A percentile compares a stretch with the other conserved stretches of the same genome.
Conservation (phyloP, 208 protist genomes). For the Acanthamoeba divionensis region DNA sequence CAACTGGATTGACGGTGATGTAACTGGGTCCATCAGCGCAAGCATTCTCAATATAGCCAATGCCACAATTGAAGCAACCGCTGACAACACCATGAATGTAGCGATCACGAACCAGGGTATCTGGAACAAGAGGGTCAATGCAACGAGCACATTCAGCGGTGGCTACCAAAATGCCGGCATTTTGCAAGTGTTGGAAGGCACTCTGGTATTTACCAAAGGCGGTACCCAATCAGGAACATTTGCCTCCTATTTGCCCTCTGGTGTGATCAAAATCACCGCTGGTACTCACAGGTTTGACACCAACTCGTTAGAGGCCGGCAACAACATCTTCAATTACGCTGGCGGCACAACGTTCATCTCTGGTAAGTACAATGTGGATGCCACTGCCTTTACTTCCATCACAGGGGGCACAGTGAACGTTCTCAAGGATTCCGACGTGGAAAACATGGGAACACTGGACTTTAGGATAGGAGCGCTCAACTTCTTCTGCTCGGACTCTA, state of each 20-base stretch:
- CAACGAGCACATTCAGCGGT: not conserved
- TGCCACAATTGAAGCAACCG: not conserved
- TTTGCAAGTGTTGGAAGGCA: not conserved
- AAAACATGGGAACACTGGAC: conserved; percentile 44
- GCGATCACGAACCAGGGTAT: not conserved
- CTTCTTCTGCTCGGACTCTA: conserved; percentile 46
- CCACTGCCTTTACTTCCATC: conserved; percentile 13
- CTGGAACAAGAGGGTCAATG: conserved; percentile 21
- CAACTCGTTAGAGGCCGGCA: not conserved
- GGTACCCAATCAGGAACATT: not conserved
- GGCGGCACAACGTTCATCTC: not conserved
- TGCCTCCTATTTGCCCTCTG: not conserved
- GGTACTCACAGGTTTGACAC: conserved; percentile 2
- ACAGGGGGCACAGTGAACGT: conserved; percentile 29
- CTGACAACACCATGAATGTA: not conserved
- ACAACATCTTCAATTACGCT: not conserved
- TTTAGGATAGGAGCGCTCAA: conserved; percentile 21
- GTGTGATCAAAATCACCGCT: not conserved
- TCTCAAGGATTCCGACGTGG: conserved; percentile 31
- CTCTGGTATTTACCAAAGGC: not conserved
- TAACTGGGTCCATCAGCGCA: not conserved
- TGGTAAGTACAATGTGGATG: conserved; percentile 8
- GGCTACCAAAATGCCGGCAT: conserved; percentile 42
- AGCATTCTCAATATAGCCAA: not conserved
- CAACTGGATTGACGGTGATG: conserved; percentile 31